These are phyloP conservation scores for Debaryomyces coudertii DNA, from an alignment of 1,139 yeast species.

Conservation along the genomic window DNA sequence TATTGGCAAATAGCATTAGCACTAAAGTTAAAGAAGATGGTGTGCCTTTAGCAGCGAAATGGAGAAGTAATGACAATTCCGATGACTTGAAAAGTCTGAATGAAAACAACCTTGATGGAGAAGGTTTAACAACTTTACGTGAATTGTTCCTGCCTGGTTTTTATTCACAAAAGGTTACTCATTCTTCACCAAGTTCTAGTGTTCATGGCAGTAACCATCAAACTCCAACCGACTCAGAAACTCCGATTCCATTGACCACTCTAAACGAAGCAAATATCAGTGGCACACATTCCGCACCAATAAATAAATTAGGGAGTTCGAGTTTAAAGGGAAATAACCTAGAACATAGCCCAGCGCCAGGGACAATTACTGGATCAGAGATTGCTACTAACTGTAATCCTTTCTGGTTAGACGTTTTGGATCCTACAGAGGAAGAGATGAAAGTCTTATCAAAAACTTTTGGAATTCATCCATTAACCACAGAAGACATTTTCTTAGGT, in stretches of 20 bases:
- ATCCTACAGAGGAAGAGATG: conserved; percentile 97
- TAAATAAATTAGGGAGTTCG: neutral
- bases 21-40: conserved; percentile 4
- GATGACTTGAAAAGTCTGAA: conserved; percentile 13
- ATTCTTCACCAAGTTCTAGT: conserved; percentile 15
- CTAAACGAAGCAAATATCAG: conserved; percentile 3
- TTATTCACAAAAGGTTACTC: conserved; percentile 16
- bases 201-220: conserved; percentile 6
- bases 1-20: conserved; percentile 35
- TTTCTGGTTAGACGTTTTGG: conserved; percentile 89
- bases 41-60: conserved; percentile 18
- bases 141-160: conserved; percentile 36
- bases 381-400: conserved; percentile 40
- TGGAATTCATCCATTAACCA: conserved; percentile 86
- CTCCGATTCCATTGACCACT: conserved; percentile 3
- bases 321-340: neutral
- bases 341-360: conserved; percentile 17
- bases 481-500: conserved; percentile 92
- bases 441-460: conserved; percentile 83
- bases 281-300: neutral
- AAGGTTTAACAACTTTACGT: conserved; percentile 20
- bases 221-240: conserved; percentile 4
- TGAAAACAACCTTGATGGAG: conserved; percentile 18
- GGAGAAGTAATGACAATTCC: conserved; percentile 18
- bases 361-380: conserved; percentile 18